phyloP scores from a whole-genome alignment of 2,329 filamentous ascomycete species.

The Aspergillus fumigatiaffinis region DNA sequence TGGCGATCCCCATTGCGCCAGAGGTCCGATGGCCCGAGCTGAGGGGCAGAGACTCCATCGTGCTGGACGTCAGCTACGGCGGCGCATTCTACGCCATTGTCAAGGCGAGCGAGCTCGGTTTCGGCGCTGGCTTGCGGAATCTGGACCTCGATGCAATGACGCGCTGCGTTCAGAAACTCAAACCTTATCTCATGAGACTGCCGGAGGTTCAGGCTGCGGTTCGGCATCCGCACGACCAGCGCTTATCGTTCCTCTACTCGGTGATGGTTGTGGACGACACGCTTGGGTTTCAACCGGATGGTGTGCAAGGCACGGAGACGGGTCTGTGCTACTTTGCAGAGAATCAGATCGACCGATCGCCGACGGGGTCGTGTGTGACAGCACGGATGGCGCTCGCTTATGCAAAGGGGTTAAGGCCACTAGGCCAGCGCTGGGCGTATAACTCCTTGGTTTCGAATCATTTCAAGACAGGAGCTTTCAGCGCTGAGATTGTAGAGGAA shows the following conservation, averaged over 20 bases:
- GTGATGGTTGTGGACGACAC: conserved; percentile 37
- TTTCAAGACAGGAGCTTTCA: conserved; percentile 22
- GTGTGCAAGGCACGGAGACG: conserved; percentile 33
- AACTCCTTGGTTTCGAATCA: conserved; percentile 35
- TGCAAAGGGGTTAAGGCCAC: conserved; percentile 21
- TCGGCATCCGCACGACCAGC: conserved; percentile 29
- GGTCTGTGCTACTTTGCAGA: conserved; percentile 46
- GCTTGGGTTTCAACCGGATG: conserved; percentile 11
- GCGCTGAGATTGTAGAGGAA: conserved; percentile 19
- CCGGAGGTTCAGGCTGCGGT: conserved; percentile 19
- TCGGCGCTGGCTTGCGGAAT: conserved; percentile 24
- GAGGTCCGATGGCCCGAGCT: conserved; percentile 40
- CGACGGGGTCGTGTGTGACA: conserved; percentile 36
- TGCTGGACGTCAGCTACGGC: conserved; percentile 39
- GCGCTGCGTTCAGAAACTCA: conserved; percentile 14
- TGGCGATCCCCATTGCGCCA: conserved; percentile 28
- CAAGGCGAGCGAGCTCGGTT: conserved; percentile 36
- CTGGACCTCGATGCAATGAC: conserved; percentile 33
- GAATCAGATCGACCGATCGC: conserved; percentile 46
- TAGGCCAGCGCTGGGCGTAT: conserved; percentile 29
- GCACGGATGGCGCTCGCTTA: conserved; percentile 36
- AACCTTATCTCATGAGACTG: conserved; percentile 10
- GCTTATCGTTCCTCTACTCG: conserved; percentile 39
- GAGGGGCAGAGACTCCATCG: conserved; percentile 20
- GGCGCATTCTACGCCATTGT: conserved; percentile 45